Conservation (phyloP, 257 asterid genomes). For the Capsicum rhomboideum region DNA sequence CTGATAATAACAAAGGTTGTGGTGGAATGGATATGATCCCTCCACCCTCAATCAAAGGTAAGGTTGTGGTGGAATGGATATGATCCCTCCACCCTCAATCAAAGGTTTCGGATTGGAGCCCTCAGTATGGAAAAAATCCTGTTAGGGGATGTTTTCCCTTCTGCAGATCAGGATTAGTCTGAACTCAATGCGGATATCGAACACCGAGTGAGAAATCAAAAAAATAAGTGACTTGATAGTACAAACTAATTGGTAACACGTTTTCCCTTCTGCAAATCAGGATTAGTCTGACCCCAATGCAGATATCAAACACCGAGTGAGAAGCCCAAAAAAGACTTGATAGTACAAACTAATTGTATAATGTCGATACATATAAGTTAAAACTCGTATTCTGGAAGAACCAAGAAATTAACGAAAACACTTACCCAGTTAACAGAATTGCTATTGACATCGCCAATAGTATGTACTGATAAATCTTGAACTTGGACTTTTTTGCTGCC, state of each 20-base stretch:
- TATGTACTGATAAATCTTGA: slow-evolving; percentile 56
- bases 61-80: neutral
- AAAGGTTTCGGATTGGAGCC: too few relatives aligned
- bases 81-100: neutral
- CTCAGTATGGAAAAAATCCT: too few relatives aligned
- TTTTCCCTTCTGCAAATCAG: too few relatives aligned
- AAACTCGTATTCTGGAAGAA: neutral
- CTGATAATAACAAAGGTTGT: neutral
- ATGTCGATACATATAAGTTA: neutral
- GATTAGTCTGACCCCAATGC: neutral
- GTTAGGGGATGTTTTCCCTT: too few relatives aligned
- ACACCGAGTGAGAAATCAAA: neutral
- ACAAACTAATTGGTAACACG: neutral
- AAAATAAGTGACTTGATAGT: neutral
- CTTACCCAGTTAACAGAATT: slow-evolving; percentile 44
- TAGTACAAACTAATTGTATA: neutral
- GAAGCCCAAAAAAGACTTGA: neutral
- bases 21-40: neutral
- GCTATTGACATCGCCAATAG: slow-evolving; percentile 31
- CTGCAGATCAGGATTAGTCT: too few relatives aligned
- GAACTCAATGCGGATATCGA: neutral
- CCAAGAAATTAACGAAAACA: neutral
- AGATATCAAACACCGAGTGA: neutral
- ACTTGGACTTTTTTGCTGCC: slow-evolving; percentile 43
- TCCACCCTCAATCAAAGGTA: neutral